Base-by-base conservation (phyloP, 805 yeast genomes). In the Maudiozyma bulderi region DNA sequence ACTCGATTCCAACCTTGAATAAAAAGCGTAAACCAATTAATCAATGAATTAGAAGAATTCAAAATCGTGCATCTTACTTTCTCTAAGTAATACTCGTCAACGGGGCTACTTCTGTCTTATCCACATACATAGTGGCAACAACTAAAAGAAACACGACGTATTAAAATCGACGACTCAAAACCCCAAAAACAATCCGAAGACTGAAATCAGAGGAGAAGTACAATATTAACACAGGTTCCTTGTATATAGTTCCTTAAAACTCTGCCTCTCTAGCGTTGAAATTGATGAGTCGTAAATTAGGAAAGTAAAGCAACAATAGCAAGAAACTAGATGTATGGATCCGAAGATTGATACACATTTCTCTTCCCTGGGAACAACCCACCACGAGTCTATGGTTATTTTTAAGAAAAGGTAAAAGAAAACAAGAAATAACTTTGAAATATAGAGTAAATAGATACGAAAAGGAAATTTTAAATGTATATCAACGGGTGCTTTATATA, bases 21-120 rank as follows among this genome's bases (percentile, higher is more conserved):
- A 26, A 40, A 8, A 13, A 29, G 15, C 14, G 26, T 20, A 20
- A 40, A 15, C 11, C 6, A 20, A 39, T 39, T 11, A 20, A 14
- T 39, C 38, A 15, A 39, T 20, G 26, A 39, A 39, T 28, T 34
- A 57, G 64, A 63, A 67, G 67, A 60, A 66, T 68, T 69, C 68
- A 57, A 60, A 61, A 52, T 57, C 63, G 60, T 54, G 64, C 66
- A 58, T 61, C 71, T 71, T 76, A 77, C 80, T 86, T 74, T 57
- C 58, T 91, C 75, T 86, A 69, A 84, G 85, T 50, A 39, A 14
- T 45, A 84, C 84, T 90, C 82, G 95, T 90, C 96, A 95, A 82
- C 95, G 87, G 96, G 95, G 97, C 88, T 73, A 67, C 75, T 83
- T 76, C 91, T 83, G 90, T 77, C 76, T 72, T 77, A 85, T 70